These are phyloP conservation scores for Boletellus sp. DNA, from an alignment of 1,284 basidiomycete species.

Conservation along the genomic window DNA sequence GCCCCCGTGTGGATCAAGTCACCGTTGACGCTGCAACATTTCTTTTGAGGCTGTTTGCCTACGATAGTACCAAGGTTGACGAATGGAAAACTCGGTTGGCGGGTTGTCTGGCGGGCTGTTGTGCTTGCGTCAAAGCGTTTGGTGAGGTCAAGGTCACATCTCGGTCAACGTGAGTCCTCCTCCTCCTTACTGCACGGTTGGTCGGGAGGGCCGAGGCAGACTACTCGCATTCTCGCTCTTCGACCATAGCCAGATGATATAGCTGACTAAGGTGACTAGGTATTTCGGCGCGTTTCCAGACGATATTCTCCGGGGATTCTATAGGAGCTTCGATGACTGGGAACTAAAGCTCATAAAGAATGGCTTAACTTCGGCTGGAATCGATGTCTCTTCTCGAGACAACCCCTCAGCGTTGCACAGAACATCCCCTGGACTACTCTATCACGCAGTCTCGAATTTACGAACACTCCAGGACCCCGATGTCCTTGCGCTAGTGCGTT, in stretches of 20 bases:
- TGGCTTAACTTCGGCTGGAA: constrained; percentile 38
- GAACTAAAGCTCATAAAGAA: constrained; percentile 52
- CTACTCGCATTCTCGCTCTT: constrained; percentile 9
- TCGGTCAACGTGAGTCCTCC: constrained; percentile 58
- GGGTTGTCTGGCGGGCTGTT: constrained; percentile 57
- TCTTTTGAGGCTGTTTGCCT: constrained; percentile 77
- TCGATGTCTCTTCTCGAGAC: constrained; percentile 21
- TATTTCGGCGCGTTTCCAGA: constrained; percentile 64
- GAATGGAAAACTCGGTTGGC: constrained; percentile 62
- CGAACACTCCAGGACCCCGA: constrained; percentile 51
- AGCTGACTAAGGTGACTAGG: constrained; percentile 37
- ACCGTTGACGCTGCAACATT: constrained; percentile 69
- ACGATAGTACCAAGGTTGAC: constrained; percentile 55
- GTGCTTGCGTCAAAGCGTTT: constrained; percentile 64
- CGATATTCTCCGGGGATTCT: constrained; percentile 55
- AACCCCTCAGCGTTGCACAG: constrained; percentile 18
- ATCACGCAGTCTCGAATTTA: constrained; percentile 68
- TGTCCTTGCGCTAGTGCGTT: constrained; percentile 46
- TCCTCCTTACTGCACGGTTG: background rate
- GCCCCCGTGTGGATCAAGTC: constrained; percentile 49
- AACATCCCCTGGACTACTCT: constrained; percentile 51
- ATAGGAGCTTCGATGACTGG: constrained; percentile 64
- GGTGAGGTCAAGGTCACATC: constrained; percentile 61
- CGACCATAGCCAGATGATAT: constrained; percentile 5
- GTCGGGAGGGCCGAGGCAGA: constrained; percentile 6